Evolutionary conservation across 495 filamentous ascomycete species (phyloP).

Genomic region (Penicillium psychrofluorescens): DNA sequence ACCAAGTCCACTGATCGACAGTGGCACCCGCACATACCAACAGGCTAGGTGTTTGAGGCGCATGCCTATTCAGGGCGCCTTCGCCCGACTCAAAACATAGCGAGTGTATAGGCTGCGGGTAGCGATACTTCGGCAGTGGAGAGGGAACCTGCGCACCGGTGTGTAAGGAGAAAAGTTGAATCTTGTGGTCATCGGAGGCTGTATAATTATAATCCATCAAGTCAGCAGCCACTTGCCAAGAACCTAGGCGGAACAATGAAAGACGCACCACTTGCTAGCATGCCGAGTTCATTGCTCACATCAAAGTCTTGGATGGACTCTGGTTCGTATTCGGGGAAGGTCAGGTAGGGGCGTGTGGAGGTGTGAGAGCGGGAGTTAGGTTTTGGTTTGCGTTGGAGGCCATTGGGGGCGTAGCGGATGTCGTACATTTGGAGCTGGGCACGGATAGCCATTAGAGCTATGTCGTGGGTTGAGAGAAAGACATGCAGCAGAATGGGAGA

Average conservation of each 20-base stretch:
- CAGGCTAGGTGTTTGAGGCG: constrained; percentile 28
- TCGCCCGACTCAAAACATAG: constrained; percentile 30
- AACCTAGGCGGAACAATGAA: background rate
- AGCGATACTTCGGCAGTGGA: constrained; percentile 20
- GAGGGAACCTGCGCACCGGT: constrained; percentile 28
- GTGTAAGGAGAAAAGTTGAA: constrained; percentile 34
- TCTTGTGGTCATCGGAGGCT: constrained; percentile 25
- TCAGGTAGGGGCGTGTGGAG: constrained; percentile 30
- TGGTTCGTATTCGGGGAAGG: constrained; percentile 23
- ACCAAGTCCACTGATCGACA: constrained; percentile 38
- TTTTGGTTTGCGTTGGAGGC: constrained; percentile 21
- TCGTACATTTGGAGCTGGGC: constrained; percentile 39
- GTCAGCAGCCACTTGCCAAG: background rate
- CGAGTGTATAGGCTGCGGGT: constrained; percentile 20
- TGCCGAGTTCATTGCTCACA: constrained; percentile 27
- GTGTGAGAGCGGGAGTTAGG: constrained; percentile 16
- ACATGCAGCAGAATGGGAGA: background rate
- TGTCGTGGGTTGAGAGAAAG: background rate
- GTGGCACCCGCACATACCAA: constrained; percentile 23
- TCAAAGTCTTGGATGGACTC: constrained; percentile 27
- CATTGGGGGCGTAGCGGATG: constrained; percentile 30
- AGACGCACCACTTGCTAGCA: constrained; percentile 32
- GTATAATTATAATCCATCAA: background rate
- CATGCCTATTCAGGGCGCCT: constrained; percentile 9
- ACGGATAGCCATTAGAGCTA: background rate